Conservation (phyloP, 2,329 filamentous ascomycete species). For the Leptographium flavum region DNA sequence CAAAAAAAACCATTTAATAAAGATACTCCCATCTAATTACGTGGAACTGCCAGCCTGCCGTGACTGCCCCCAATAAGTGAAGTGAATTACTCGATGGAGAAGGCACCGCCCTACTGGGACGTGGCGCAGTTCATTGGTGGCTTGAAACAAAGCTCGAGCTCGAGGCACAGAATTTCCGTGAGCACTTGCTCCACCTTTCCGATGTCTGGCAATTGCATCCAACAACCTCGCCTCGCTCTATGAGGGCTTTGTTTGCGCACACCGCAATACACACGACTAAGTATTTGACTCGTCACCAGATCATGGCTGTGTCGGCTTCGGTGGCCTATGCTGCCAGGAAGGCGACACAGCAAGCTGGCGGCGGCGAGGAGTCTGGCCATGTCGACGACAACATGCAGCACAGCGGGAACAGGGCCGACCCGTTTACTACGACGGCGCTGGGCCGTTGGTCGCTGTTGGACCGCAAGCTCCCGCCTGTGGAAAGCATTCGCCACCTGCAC, state of each 20-base stretch:
- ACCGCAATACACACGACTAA: background rate
- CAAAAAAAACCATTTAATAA: background rate
- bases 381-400: background rate
- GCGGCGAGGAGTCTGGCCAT: background rate
- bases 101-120: background rate
- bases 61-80: too few relatives aligned
- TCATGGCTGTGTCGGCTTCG: constrained; percentile 8
- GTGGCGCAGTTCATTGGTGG: background rate
- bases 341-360: background rate
- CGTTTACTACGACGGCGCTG: constrained; percentile 54
- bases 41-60: too few relatives aligned
- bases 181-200: too few relatives aligned
- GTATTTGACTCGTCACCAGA: background rate
- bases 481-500: constrained; percentile 66
- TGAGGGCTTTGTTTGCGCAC: background rate
- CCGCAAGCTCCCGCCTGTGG: constrained; percentile 43
- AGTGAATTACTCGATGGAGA: background rate
- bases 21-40: too few relatives aligned
- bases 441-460: constrained; percentile 73
- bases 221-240: too few relatives aligned
- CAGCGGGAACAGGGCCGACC: background rate
- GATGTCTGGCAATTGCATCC: too few relatives aligned
- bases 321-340: constrained; percentile 5
- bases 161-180: background rate
- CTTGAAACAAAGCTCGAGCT: too few relatives aligned